Percentiles rank a stretch among this genome's conserved stretches.
phyloP scores from a whole-genome alignment of 345 rosid species.

The Lepidium africanum region DNA sequence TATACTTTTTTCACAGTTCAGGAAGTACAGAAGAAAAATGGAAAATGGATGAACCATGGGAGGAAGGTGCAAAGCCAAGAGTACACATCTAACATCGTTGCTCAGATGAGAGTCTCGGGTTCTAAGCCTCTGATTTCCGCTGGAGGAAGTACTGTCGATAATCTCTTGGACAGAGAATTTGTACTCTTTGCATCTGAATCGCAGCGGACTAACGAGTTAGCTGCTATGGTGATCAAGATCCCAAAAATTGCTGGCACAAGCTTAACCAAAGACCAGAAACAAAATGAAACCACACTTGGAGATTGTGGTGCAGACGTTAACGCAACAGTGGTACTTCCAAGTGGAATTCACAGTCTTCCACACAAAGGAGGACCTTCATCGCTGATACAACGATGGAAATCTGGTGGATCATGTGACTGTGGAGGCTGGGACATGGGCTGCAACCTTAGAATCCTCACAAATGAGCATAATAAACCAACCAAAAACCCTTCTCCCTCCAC shows the following conservation, averaged over 20 bases:
- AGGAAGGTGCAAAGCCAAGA: slow-evolving; percentile 54
- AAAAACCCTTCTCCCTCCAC: slow-evolving; percentile 24
- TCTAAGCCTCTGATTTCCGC: slow-evolving; percentile 26
- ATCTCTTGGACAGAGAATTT: slow-evolving; percentile 47
- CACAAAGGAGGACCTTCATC: slow-evolving; percentile 86
- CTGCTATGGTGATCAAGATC: slow-evolving; percentile 70
- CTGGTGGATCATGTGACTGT: slow-evolving; percentile 95
- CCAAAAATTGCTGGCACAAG: slow-evolving; percentile 27
- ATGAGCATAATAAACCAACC: slow-evolving; percentile 26
- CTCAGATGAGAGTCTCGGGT: slow-evolving; percentile 74
- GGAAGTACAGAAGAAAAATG: slow-evolving; percentile 68
- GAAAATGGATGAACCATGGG: slow-evolving; percentile 68
- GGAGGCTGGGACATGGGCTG: slow-evolving; percentile 99
- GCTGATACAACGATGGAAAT: slow-evolving; percentile 77
- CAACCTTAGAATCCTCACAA: slow-evolving; percentile 57
- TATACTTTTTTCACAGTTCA: slow-evolving; percentile 68
- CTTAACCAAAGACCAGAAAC: slow-evolving; percentile 19
- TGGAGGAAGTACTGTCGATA: slow-evolving; percentile 24
- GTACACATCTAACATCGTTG: slow-evolving; percentile 59
- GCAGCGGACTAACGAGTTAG: slow-evolving; percentile 71
- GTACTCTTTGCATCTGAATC: slow-evolving; percentile 53
- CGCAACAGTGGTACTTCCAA: slow-evolving; percentile 77
- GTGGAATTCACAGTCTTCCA: slow-evolving; percentile 79
- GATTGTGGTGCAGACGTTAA: slow-evolving; percentile 21
- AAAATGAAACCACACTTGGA: slow-evolving; percentile 16